Evolutionary conservation across 257 asterid species (phyloP).

Genomic region (Capsicum rhomboideum): DNA sequence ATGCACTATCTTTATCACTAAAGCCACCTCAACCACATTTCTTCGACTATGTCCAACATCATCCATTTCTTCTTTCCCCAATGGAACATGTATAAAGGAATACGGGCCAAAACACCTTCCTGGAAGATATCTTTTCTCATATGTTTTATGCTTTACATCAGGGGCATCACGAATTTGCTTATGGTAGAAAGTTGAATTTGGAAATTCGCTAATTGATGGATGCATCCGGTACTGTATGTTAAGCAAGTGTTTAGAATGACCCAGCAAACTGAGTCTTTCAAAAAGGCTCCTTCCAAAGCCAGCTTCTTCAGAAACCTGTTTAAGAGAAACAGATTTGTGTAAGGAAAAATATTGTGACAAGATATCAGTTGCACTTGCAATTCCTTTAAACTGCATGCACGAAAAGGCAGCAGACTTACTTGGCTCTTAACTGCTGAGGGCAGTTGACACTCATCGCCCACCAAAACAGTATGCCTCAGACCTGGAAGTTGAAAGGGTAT

Average conservation of each 20-base stretch:
- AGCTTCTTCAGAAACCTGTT: neutral
- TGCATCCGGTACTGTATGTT: slow-evolving; percentile 14
- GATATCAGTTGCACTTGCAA: neutral
- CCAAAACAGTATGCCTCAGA: slow-evolving; percentile 2
- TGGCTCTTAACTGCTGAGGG: slow-evolving; percentile 5
- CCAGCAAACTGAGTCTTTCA: slow-evolving; percentile 9
- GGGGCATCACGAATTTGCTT: slow-evolving; percentile 2
- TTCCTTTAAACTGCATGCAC: neutral
- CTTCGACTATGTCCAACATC: slow-evolving; percentile 36
- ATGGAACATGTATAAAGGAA: slow-evolving; percentile 43
- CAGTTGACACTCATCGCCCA: slow-evolving; percentile 17
- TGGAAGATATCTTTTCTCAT: slow-evolving; percentile 20
- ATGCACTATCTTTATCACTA: slow-evolving; percentile 33
- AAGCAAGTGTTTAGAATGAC: slow-evolving; percentile 4
- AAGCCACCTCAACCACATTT: slow-evolving; percentile 68
- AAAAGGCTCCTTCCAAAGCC: slow-evolving; percentile 6
- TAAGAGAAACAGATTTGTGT: neutral
- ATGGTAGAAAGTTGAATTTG: slow-evolving; percentile 3
- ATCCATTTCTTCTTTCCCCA: slow-evolving; percentile 43
- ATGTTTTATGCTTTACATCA: neutral
- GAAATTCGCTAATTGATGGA: slow-evolving; percentile 4
- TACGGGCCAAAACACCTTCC: slow-evolving; percentile 56
- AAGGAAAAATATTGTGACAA: neutral
- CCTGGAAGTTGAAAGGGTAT: slow-evolving; percentile 7
- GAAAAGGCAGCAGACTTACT: neutral